These are phyloP conservation scores for Pseudocercospora ulei DNA, from an alignment of 2,329 filamentous ascomycete species.

Conservation along the genomic window DNA sequence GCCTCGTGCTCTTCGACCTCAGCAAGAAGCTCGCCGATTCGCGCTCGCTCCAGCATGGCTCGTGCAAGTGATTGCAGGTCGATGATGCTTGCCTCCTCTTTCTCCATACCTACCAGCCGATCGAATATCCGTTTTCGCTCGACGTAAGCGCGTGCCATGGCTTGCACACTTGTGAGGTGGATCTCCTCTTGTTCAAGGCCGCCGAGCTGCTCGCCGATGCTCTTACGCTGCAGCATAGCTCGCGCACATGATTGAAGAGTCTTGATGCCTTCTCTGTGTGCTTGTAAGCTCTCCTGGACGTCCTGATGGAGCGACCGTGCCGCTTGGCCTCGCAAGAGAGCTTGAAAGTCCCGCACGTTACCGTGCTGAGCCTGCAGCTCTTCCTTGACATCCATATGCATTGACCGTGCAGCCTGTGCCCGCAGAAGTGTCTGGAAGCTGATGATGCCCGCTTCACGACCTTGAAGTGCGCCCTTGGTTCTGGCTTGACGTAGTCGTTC, in stretches of 20 bases:
- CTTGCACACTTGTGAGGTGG: slow-evolving; percentile 55
- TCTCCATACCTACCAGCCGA: slow-evolving; percentile 60
- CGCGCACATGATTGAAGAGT: slow-evolving; percentile 47
- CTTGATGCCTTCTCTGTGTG: slow-evolving; percentile 39
- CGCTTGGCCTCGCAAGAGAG: slow-evolving; percentile 54
- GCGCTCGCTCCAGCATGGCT: slow-evolving; percentile 66
- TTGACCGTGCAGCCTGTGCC: slow-evolving; percentile 47
- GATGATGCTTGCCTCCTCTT: slow-evolving; percentile 56
- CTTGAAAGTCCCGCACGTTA: slow-evolving; percentile 49
- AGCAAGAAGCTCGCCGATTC: slow-evolving; percentile 62
- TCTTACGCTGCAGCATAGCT: slow-evolving; percentile 41
- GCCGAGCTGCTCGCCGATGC: slow-evolving; percentile 39
- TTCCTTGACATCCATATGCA: slow-evolving; percentile 52
- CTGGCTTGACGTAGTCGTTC: slow-evolving; percentile 33
- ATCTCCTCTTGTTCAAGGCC: slow-evolving; percentile 51
- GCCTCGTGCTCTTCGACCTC: slow-evolving; percentile 77
- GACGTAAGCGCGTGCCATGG: slow-evolving; percentile 55
- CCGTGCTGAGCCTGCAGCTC: slow-evolving; percentile 36
- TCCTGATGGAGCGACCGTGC: slow-evolving; percentile 37
- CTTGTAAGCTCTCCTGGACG: slow-evolving; percentile 34
- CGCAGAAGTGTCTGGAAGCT: slow-evolving; percentile 57
- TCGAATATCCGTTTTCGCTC: slow-evolving; percentile 52
- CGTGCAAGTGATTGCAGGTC: slow-evolving; percentile 66
- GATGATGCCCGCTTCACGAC: slow-evolving; percentile 37
- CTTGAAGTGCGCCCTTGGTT: slow-evolving; percentile 28